Percentiles rank a stretch among this genome's conserved stretches.
Conservation (phyloP, 2,329 filamentous ascomycete genomes). For the Alternaria sp. region DNA sequence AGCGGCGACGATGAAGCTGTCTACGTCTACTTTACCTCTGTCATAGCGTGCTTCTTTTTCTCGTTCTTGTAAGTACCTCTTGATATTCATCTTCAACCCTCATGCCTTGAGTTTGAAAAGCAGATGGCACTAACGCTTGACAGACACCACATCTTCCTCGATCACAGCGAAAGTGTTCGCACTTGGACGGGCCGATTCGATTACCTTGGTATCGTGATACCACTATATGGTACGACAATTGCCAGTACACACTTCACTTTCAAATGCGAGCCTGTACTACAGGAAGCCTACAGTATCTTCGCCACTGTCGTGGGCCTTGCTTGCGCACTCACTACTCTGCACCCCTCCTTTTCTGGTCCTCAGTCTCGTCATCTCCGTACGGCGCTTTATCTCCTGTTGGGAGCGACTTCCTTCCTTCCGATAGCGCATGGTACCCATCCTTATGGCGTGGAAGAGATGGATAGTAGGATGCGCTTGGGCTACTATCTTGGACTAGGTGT, state of each 20-base stretch:
- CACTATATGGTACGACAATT: constrained; percentile 84
- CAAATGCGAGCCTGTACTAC: constrained; percentile 42
- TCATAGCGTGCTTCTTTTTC: constrained; percentile 10
- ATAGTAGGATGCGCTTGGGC: constrained; percentile 49
- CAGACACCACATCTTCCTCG: constrained; percentile 79
- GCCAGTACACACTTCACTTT: constrained; percentile 70
- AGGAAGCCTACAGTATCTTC: constrained; percentile 45
- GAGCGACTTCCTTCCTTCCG: constrained; percentile 51
- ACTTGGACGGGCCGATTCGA: constrained; percentile 87
- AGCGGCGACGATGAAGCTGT: constrained; percentile 4
- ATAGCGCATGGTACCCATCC: constrained; percentile 48
- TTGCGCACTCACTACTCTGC: constrained; percentile 49
- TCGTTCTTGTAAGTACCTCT: constrained; percentile 40
- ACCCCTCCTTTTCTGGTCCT: constrained; percentile 30
- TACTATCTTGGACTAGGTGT: constrained; percentile 50
- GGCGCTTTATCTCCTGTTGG: constrained; percentile 52
- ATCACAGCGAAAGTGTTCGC: constrained; percentile 77
- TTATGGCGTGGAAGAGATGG: constrained; percentile 39
- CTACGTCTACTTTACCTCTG: constrained; percentile 5
- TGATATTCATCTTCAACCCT: background rate
- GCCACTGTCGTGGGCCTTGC: constrained; percentile 29
- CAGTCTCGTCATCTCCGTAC: constrained; percentile 49
- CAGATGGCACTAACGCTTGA: background rate
- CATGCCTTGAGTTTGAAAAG: background rate
- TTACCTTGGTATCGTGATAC: constrained; percentile 75